Evolutionary conservation across 2,329 filamentous ascomycete species (phyloP), one percentile per base, ranked within the genome.

Genomic region (Hawksworthiomyces lignivorus): DNA sequence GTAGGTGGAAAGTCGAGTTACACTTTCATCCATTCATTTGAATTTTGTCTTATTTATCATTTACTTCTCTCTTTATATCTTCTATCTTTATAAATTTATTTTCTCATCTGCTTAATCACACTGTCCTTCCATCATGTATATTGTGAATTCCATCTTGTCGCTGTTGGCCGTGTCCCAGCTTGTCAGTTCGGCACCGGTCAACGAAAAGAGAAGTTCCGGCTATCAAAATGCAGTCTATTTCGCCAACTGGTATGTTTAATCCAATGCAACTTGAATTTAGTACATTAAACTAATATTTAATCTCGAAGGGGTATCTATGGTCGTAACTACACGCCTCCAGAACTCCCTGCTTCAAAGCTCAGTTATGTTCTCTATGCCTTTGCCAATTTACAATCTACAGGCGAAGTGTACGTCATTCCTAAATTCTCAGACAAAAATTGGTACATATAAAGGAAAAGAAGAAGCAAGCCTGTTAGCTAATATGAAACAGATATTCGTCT

Each of bases 311-410:
- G 76, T 31, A 84, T 87, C 38, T 92, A 94, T 55, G 80, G 66
- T 19, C 74, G 85, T 41, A 76, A 84, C 48, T 87, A 82, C 55
- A 73, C 83, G 43, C 82, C 85, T 0, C 72, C 82, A 39, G 70
- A 87, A 51, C 70, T 94, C 8, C 82, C 82, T 0, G 76, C 70
- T 3, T 69, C 76, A 3, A 69, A 87, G 48, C 64, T 94, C 39
- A 90, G 83, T 0, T 85, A 92, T 53, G 69, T 94, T 2, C 70
- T 94, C 3, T 94, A 77, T 54, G 74, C 87, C 3, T 95, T 95
- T 61, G 83, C 86, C 53, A 89, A 94, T 55, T 61, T 94, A 15
- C 68, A 69, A 8, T 58, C 74, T 1, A 75, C 82, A 40, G 88
- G 88, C 26, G 82, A 85, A 52, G 83, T 90, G 62, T 82, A 72